Base-by-base conservation (phyloP, 2,329 filamentous ascomycete genomes). In the Zasmidium citrigriseum region DNA sequence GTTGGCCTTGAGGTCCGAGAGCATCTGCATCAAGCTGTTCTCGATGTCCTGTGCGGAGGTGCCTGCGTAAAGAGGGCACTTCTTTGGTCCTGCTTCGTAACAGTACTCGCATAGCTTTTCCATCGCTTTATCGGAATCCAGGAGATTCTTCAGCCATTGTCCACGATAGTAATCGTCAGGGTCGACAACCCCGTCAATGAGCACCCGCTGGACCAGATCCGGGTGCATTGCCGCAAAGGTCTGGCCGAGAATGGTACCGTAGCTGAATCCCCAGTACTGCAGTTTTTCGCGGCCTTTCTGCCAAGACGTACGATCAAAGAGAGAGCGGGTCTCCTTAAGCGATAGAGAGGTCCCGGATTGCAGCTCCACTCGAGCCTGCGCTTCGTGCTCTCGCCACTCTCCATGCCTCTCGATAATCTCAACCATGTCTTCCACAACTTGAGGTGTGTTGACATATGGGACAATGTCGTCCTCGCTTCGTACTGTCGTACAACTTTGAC, bases 391-490 rank as follows among this genome's bases (percentile, higher is more conserved):
- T 53, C 44, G 60, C 59, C 54, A 60, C 73, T 51, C 75, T 72
- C 34, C 55, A 45, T 57, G 55, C 25, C 38, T n/a, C 57, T 81
- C 78, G 9, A 75, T 69, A 38, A 81, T 74, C 27, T 76, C 73
- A 10, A 80, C 64, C 76, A 81, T 79, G 55, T 81, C 78, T 41
- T 73, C 68, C 1, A 75, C 78, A 2, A 78, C 76, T 24, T 73
- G 75, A 4, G 77, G 75, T 0, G 79, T 80, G 18, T 38, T 52
- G 56, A 77, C 67, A 62, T 76, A 61, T 72, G 74, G 46, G 3
- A 51, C 45, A 9, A 52, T 51, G 16, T 14, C 34, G 16, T 29
- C 21, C 16, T 46, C 29, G 9, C 16, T 23, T 2, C 34, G 34
- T 4, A 16, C 34, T 11, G 34, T n/a, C 2, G 46, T 49, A 45